phyloP scores from a whole-genome alignment of 2,329 filamentous ascomycete species.

The Colletotrichum somersetense region DNA sequence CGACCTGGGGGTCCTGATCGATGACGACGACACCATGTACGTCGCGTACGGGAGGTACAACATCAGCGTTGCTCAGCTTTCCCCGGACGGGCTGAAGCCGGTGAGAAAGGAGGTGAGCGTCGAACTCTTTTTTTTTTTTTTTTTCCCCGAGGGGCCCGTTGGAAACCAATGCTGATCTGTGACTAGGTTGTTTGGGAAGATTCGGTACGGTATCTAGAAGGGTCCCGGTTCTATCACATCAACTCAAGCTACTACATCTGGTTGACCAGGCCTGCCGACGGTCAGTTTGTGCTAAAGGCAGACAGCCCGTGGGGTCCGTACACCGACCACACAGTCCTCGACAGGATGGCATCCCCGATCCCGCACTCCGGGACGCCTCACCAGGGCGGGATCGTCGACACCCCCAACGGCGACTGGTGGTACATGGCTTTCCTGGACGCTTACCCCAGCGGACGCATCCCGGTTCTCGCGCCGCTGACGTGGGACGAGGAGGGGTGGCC shows the following conservation, averaged over 20 bases:
- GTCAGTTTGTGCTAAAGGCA: conserved; percentile 61
- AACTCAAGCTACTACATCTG: conserved; percentile 67
- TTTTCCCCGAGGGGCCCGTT: background rate
- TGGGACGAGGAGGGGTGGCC: conserved; percentile 63
- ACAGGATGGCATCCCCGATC: conserved; percentile 48
- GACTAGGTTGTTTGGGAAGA: conserved; percentile 28
- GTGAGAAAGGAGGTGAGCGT: conserved; percentile 12
- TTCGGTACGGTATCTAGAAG: conserved; percentile 54
- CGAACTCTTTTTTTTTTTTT: background rate
- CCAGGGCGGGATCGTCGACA: conserved; percentile 68
- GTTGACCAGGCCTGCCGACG: conserved; percentile 57
- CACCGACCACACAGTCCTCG: conserved; percentile 55
- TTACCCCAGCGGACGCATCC: conserved; percentile 68
- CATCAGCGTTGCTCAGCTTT: conserved; percentile 33
- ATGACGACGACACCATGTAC: conserved; percentile 56
- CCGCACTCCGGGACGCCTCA: conserved; percentile 60
- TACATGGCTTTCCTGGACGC: conserved; percentile 68
- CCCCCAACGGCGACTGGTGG: conserved; percentile 65
- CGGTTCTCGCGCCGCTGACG: conserved; percentile 66
- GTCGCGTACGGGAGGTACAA: conserved; percentile 57
- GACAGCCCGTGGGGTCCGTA: conserved; percentile 64
- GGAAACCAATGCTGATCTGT: background rate
- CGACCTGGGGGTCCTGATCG: conserved; percentile 48
- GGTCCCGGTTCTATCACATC: conserved; percentile 65
- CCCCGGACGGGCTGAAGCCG: conserved; percentile 26